phyloP scores from a whole-genome alignment of 306 rosid species.

The Lagenaria siceraria region DNA sequence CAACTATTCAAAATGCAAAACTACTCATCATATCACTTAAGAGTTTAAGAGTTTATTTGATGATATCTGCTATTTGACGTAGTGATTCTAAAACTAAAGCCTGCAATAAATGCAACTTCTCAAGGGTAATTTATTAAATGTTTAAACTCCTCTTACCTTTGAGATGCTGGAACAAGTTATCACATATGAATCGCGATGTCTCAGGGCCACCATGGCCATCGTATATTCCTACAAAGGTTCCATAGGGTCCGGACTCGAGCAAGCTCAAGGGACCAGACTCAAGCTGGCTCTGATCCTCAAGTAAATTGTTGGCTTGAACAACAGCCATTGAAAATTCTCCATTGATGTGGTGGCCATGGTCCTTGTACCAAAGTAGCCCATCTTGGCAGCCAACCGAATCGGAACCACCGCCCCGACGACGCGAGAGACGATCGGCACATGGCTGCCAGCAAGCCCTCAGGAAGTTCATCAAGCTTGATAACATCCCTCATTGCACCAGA shows the following conservation, averaged over 20 bases:
- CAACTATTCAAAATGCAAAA: background rate
- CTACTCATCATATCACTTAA: background rate
- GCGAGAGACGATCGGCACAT: conserved; percentile 26
- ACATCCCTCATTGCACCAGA: conserved; percentile 97
- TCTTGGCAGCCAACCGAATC: conserved; percentile 71
- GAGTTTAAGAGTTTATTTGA: background rate
- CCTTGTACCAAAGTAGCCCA: conserved; percentile 91
- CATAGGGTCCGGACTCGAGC: conserved; percentile 67
- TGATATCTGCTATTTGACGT: background rate
- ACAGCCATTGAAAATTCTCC: conserved; percentile 95
- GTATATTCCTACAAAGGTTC: conserved; percentile 76
- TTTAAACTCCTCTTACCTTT: conserved; percentile 43
- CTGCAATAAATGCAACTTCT: background rate
- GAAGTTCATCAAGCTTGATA: conserved; percentile 77
- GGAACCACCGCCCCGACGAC: conserved; percentile 20
- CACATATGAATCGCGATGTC: conserved; percentile 70
- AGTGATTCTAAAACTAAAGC: background rate
- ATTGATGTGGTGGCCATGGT: conserved; percentile 62
- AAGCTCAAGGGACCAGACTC: conserved; percentile 85
- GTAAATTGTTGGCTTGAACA: conserved; percentile 91
- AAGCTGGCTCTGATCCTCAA: conserved; percentile 92
- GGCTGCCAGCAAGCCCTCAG: conserved; percentile 89
- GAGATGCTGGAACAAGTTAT: conserved; percentile 62
- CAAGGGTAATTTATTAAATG: background rate
- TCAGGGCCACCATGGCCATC: conserved; percentile 97